These are phyloP conservation scores for Hypoxylon sp. DNA, from an alignment of 2,329 filamentous ascomycete genomes.

Conservation along the genomic window DNA sequence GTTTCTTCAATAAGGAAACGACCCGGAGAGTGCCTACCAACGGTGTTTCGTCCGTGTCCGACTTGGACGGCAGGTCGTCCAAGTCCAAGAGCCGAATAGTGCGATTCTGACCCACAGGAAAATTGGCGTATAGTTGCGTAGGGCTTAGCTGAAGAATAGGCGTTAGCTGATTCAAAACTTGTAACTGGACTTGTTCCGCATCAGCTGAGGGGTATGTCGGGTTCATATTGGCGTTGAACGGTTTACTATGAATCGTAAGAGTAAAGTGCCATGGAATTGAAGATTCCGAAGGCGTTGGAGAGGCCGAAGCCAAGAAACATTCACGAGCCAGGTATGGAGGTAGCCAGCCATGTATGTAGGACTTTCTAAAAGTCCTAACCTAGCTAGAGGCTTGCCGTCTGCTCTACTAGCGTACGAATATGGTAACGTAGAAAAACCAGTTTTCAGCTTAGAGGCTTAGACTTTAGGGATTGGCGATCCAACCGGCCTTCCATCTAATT, in stretches of 20 bases:
- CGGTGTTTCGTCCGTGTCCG: neutral
- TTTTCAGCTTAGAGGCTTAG: neutral
- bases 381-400: too few relatives aligned
- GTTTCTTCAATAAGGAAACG: neutral
- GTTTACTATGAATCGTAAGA: neutral
- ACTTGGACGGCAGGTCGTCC: neutral
- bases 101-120: neutral
- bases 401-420: neutral
- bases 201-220: neutral
- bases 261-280: neutral
- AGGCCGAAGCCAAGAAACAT: too few relatives aligned
- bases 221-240: neutral
- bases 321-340: too few relatives aligned
- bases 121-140: neutral
- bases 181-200: neutral
- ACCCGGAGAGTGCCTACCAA: neutral
- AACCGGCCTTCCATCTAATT: neutral
- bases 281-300: neutral
- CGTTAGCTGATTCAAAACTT: neutral
- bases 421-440: neutral
- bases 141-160: neutral
- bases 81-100: slow-evolving; percentile 3
- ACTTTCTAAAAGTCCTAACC: too few relatives aligned
- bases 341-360: too few relatives aligned
- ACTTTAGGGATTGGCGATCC: neutral